phyloP scores from a whole-genome alignment of 495 filamentous ascomycete genomes.

The Terfezia claveryi region DNA sequence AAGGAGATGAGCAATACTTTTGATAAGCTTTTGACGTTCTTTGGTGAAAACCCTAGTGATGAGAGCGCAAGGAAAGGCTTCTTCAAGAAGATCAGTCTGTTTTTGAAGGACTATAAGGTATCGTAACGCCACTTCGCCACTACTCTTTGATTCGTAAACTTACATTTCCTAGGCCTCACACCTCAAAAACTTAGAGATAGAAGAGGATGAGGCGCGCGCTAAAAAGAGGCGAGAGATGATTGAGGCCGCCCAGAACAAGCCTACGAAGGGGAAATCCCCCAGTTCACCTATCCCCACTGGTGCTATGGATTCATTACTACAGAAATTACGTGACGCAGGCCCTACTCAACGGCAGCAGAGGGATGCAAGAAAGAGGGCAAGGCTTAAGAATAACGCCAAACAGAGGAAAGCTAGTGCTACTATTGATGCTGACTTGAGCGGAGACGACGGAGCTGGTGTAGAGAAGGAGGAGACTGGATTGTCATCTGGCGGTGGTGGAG shows the following conservation, averaged over 20 bases:
- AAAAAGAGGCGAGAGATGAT: slow-evolving; percentile 71
- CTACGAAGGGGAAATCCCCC: slow-evolving; percentile 35
- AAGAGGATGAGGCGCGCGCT: slow-evolving; percentile 62
- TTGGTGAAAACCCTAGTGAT: slow-evolving; percentile 79
- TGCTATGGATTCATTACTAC: slow-evolving; percentile 89
- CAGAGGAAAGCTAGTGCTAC: slow-evolving; percentile 16
- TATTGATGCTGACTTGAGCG: slow-evolving; percentile 3
- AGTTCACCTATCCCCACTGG: slow-evolving; percentile 37
- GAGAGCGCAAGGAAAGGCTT: slow-evolving; percentile 91
- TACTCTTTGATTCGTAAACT: background rate
- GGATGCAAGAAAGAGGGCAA: slow-evolving; percentile 9
- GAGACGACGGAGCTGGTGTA: background rate
- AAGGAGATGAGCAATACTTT: slow-evolving; percentile 82
- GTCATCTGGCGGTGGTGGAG: slow-evolving; percentile 3
- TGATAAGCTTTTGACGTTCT: slow-evolving; percentile 92
- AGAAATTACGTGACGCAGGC: slow-evolving; percentile 84
- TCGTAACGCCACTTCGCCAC: slow-evolving; percentile 10
- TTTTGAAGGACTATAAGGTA: slow-evolving; percentile 83
- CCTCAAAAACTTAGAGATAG: slow-evolving; percentile 69
- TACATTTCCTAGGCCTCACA: slow-evolving; percentile 43
- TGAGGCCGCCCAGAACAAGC: slow-evolving; percentile 29
- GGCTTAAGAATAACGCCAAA: slow-evolving; percentile 6
- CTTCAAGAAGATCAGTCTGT: slow-evolving; percentile 81
- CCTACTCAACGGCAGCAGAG: slow-evolving; percentile 60
- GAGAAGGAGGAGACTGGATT: slow-evolving; percentile 15